These are phyloP conservation scores for Geopyxis carbonaria DNA, from an alignment of 495 filamentous ascomycete species.

Conservation along the genomic window DNA sequence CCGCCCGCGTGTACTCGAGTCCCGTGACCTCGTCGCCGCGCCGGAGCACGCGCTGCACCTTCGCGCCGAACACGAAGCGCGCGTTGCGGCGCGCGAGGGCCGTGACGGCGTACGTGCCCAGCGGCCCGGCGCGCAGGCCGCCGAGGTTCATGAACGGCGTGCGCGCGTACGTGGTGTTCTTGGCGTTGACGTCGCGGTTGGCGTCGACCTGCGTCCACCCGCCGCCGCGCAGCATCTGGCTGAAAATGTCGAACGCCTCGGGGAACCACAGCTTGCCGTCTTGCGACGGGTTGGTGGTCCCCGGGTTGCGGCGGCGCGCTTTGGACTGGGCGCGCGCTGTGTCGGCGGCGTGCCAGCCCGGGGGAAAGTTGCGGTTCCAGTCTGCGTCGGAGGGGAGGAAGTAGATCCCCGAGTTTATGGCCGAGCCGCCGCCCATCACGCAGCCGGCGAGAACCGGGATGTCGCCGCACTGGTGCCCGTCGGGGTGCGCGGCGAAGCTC, in stretches of 20 bases:
- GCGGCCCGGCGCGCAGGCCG: constrained; percentile 48
- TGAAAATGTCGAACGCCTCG: constrained; percentile 39
- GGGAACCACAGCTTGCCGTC: constrained; percentile 52
- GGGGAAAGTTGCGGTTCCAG: constrained; percentile 54
- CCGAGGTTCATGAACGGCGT: constrained; percentile 51
- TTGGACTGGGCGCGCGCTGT: too few relatives aligned
- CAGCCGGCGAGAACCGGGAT: constrained; percentile 53
- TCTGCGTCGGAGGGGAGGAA: constrained; percentile 37
- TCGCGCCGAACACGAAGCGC: constrained; percentile 29
- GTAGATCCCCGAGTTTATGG: constrained; percentile 45
- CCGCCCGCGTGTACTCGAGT: constrained; percentile 31
- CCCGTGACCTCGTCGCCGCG: constrained; percentile 43
- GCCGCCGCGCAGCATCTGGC: constrained; percentile 32
- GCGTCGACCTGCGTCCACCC: constrained; percentile 47
- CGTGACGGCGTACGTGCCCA: constrained; percentile 50
- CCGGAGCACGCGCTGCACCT: constrained; percentile 46
- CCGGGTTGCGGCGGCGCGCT: constrained; percentile 51
- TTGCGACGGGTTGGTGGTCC: constrained; percentile 45
- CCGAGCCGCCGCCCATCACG: constrained; percentile 56
- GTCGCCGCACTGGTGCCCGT: constrained; percentile 35
- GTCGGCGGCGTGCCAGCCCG: constrained; percentile 49
- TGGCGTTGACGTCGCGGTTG: constrained; percentile 39
- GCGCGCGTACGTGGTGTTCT: constrained; percentile 46
- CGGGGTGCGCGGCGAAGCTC: neutral
- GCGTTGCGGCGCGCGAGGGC: constrained; percentile 44